A percentile compares a stretch with the other conserved stretches of the same genome.
Evolutionary conservation across 352 stramenopile genomes (phyloP).

Genomic region (Globisporangium okanoganense): DNA sequence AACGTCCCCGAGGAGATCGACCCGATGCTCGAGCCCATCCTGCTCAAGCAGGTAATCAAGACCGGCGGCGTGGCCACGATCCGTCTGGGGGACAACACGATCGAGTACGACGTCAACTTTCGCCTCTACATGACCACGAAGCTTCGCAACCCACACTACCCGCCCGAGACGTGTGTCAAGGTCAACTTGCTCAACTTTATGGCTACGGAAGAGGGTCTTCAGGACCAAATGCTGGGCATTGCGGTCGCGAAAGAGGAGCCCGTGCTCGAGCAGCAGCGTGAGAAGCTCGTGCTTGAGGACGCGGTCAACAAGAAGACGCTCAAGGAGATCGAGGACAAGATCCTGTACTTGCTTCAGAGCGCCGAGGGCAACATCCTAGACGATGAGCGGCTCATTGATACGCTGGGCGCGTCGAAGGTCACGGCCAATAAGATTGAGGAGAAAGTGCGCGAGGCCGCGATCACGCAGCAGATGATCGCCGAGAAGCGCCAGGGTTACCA

Average conservation of each 20-base stretch:
- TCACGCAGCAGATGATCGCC: conserved; percentile 92
- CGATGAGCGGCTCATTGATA: conserved; percentile 94
- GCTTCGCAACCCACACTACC: conserved; percentile 92
- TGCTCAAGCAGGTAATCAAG: conserved; percentile 93
- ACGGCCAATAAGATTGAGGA: conserved; percentile 94
- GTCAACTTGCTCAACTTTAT: conserved; percentile 97
- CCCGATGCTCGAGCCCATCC: conserved; percentile 91
- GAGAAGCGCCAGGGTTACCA: conserved; percentile 90
- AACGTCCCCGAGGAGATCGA: conserved; percentile 93
- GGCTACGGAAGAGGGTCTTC: conserved; percentile 91
- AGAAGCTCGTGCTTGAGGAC: conserved; percentile 93
- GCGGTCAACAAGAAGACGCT: conserved; percentile 93
- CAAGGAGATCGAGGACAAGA: conserved; percentile 97
- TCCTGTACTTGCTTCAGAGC: conserved; percentile 90
- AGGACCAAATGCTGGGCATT: conserved; percentile 96
- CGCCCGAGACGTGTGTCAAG: conserved; percentile 94
- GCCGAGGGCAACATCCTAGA: conserved; percentile 95
- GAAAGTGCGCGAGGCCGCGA: conserved; percentile 90
- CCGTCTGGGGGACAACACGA: conserved; percentile 90
- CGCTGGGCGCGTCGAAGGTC: conserved; percentile 90
- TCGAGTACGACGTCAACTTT: conserved; percentile 94
- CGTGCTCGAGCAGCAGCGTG: conserved; percentile 89
- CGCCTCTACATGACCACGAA: conserved; percentile 95
- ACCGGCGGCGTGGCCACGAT: conserved; percentile 88
- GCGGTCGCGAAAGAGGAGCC: conserved; percentile 93